Conservation (phyloP, 2,329 filamentous ascomycete genomes). For the Clathrospora elynae region DNA sequence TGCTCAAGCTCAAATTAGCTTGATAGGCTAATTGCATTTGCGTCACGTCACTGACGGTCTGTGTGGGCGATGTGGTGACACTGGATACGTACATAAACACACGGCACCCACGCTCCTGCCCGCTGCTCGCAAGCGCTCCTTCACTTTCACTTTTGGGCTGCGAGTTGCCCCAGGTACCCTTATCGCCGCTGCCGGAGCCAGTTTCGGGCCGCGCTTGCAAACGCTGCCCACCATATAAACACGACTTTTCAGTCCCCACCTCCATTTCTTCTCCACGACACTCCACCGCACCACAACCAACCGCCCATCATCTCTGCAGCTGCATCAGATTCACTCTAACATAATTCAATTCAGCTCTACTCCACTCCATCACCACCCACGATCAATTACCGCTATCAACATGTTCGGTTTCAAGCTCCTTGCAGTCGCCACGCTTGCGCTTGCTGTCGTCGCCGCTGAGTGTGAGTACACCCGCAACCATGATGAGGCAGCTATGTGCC, state of each 20-base stretch:
- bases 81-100: slow-evolving; percentile 14
- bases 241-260: slow-evolving; percentile 10
- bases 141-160: slow-evolving; percentile 17
- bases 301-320: slow-evolving; percentile 27
- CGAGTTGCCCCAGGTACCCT: not conserved
- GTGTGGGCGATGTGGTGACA: slow-evolving; percentile 21
- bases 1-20: not conserved
- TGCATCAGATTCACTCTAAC: slow-evolving; percentile 29
- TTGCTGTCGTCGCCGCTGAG: slow-evolving; percentile 26
- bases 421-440: slow-evolving; percentile 25
- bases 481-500: not conserved
- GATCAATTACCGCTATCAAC: slow-evolving; percentile 22
- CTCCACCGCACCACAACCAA: slow-evolving; percentile 14
- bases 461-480: slow-evolving; percentile 14
- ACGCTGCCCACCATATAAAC: slow-evolving; percentile 21
- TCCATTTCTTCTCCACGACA: slow-evolving; percentile 17
- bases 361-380: slow-evolving; percentile 18
- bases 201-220: slow-evolving; percentile 11
- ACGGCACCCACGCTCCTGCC: slow-evolving; percentile 8
- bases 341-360: slow-evolving; percentile 28
- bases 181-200: slow-evolving; percentile 5
- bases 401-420: slow-evolving; percentile 38
- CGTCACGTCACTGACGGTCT: slow-evolving; percentile 15
- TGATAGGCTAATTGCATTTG: slow-evolving; percentile 23
- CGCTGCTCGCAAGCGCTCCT: slow-evolving; percentile 13